Evolutionary conservation across 495 filamentous ascomycete species (phyloP).

Genomic region (Sporormia fimetaria): DNA sequence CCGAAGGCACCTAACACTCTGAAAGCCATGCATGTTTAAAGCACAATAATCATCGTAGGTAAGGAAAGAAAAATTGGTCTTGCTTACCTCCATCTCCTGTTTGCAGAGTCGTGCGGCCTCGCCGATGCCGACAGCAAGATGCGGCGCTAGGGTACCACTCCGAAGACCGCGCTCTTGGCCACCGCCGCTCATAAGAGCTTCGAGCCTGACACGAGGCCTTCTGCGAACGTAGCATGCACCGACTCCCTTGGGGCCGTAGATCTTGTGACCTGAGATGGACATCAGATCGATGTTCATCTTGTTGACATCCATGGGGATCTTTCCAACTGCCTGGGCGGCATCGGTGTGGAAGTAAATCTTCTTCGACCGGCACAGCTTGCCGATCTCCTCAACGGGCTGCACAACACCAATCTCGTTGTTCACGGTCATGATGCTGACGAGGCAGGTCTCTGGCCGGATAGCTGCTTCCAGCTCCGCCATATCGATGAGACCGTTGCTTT

Average conservation of each 20-base stretch:
- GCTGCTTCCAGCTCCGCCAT: constrained; percentile 80
- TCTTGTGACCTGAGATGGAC: constrained; percentile 98
- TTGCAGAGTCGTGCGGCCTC: constrained; percentile 88
- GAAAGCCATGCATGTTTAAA: constrained; percentile 54
- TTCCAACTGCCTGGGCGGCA: constrained; percentile 89
- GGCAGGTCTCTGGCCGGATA: constrained; percentile 77
- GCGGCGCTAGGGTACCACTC: constrained; percentile 85
- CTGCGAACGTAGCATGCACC: constrained; percentile 92
- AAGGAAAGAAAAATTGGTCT: constrained; percentile 9
- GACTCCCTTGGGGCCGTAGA: constrained; percentile 95
- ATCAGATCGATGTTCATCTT: constrained; percentile 94
- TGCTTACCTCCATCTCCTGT: constrained; percentile 76
- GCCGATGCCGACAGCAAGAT: constrained; percentile 82
- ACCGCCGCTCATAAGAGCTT: constrained; percentile 91
- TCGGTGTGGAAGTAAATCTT: constrained; percentile 99
- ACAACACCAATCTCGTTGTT: constrained; percentile 99
- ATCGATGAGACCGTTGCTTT: constrained; percentile 69
- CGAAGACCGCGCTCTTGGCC: constrained; percentile 90
- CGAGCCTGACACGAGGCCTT: constrained; percentile 81
- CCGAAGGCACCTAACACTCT: constrained; percentile 35
- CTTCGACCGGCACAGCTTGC: constrained; percentile 76
- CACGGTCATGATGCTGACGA: constrained; percentile 97
- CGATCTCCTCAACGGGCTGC: constrained; percentile 88
- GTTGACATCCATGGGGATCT: constrained; percentile 93
- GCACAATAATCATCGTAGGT: constrained; percentile 52